Conservation (phyloP, 1,284 basidiomycete genomes). For the Hemileia vastatrix region DNA sequence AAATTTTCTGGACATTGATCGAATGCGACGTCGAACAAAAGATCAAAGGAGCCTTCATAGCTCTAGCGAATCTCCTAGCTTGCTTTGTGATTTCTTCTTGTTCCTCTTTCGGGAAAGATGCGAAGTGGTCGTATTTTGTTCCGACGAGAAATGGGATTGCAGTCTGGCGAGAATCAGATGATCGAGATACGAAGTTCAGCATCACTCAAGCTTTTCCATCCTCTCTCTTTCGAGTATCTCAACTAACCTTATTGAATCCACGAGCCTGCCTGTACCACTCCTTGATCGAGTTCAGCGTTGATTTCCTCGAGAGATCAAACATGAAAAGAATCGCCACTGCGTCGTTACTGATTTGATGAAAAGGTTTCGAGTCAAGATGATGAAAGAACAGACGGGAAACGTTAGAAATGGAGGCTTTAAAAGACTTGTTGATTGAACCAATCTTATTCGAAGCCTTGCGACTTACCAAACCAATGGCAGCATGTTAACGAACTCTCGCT, state of each 20-base stretch:
- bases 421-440: no score
- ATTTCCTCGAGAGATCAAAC: slow-evolving; percentile 96
- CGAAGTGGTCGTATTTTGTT: slow-evolving; percentile 94
- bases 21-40: slow-evolving; percentile 95
- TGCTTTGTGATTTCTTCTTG: slow-evolving; percentile 98
- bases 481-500: slow-evolving; percentile 98
- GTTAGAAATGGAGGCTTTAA: no score
- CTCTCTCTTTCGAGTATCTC: neutral
- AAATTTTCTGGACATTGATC: slow-evolving; percentile 72
- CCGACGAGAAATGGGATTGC: slow-evolving; percentile 55
- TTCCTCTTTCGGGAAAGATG: slow-evolving; percentile 87
- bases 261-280: slow-evolving; percentile 98
- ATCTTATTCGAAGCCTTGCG: no score
- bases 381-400: no score
- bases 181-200: no score
- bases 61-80: slow-evolving; percentile 89
- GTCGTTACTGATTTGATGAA: slow-evolving; percentile 83
- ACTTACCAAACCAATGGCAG: slow-evolving; percentile 89
- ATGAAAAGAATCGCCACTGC: slow-evolving; percentile 98
- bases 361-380: no score
- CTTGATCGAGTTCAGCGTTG: slow-evolving; percentile 92
- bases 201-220: no score
- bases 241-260: slow-evolving; percentile 86
- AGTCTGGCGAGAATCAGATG: no score
- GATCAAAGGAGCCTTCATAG: slow-evolving; percentile 95